A percentile compares a stretch with the other conserved stretches of the same genome.
Conservation (phyloP, 495 filamentous ascomycete genomes). For the Penicillium arizonense region DNA sequence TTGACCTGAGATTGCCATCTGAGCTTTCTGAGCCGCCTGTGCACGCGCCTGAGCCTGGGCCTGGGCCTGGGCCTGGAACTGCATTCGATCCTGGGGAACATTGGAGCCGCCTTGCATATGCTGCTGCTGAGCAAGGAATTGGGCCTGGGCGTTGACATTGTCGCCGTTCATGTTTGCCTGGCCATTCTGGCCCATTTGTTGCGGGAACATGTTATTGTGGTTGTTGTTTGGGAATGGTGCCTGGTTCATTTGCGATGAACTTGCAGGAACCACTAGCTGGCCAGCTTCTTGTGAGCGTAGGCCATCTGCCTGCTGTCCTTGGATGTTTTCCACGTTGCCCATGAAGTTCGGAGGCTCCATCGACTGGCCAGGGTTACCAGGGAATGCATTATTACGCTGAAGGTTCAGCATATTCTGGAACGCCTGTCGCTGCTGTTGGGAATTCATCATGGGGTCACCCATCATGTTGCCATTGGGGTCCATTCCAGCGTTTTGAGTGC, state of each 20-base stretch:
- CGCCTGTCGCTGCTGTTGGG: slow-evolving; percentile 40
- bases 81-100: slow-evolving; percentile 39
- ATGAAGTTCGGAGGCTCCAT: slow-evolving; percentile 49
- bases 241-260: slow-evolving; percentile 50
- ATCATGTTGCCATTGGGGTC: slow-evolving; percentile 36
- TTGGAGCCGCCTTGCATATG: slow-evolving; percentile 37
- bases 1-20: slow-evolving; percentile 43
- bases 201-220: slow-evolving; percentile 39
- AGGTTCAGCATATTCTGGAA: slow-evolving; percentile 45
- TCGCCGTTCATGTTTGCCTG: slow-evolving; percentile 40
- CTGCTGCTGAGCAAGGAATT: slow-evolving; percentile 33
- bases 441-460: slow-evolving; percentile 38
- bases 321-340: slow-evolving; percentile 52
- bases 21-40: slow-evolving; percentile 50
- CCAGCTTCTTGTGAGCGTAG: slow-evolving; percentile 63
- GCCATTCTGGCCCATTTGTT: slow-evolving; percentile 33
- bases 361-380: slow-evolving; percentile 35
- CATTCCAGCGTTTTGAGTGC: slow-evolving; percentile 24
- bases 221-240: slow-evolving; percentile 27
- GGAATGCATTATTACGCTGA: slow-evolving; percentile 38
- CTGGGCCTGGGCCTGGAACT: slow-evolving; percentile 35
- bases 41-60: slow-evolving; percentile 41
- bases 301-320: slow-evolving; percentile 62
- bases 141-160: slow-evolving; percentile 39
- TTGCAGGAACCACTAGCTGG: slow-evolving; percentile 65